These are phyloP conservation scores for Chrysanthemum lavandulifolium DNA, from an alignment of 129 eudicot genomes.

Conservation along the genomic window DNA sequence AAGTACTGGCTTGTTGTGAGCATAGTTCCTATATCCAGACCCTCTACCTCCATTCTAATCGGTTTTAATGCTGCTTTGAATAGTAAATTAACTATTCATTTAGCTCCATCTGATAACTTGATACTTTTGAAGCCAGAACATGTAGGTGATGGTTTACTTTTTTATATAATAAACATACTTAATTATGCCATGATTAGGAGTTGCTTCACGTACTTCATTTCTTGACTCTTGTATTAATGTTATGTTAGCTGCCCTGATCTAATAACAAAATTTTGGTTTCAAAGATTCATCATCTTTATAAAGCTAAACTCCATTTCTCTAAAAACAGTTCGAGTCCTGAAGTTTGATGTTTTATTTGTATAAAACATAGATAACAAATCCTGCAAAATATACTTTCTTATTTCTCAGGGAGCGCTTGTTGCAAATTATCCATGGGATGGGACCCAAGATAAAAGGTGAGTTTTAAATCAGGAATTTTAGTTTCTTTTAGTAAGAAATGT, in stretches of 20 bases:
- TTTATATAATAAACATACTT: too few species aligned
- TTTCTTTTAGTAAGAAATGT: not conserved
- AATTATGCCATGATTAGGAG: not conserved
- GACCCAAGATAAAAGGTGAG: conserved; percentile 65
- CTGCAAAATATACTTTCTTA: conserved; percentile 11
- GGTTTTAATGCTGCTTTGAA: too few species aligned
- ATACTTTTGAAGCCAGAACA: too few species aligned
- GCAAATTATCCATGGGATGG: conserved; percentile 99
- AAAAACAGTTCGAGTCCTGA: not conserved
- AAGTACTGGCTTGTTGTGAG: too few species aligned
- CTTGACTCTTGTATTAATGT: not conserved
- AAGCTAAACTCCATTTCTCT: not conserved
- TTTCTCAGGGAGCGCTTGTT: conserved; percentile 91
- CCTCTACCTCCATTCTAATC: too few species aligned
- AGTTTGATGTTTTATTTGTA: not conserved
- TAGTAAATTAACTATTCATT: too few species aligned
- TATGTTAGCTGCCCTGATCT: not conserved
- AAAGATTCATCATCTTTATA: not conserved
- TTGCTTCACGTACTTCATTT: not conserved
- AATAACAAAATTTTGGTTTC: not conserved
- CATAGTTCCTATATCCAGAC: too few species aligned
- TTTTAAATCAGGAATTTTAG: not conserved
- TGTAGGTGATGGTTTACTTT: too few species aligned
- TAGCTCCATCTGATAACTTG: too few species aligned
- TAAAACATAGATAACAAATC: not conserved